Evolutionary conservation across 768 basidiomycete genomes (phyloP), one percentile per base, ranked within the genome.

Genomic region (Tricholoma sp.): DNA sequence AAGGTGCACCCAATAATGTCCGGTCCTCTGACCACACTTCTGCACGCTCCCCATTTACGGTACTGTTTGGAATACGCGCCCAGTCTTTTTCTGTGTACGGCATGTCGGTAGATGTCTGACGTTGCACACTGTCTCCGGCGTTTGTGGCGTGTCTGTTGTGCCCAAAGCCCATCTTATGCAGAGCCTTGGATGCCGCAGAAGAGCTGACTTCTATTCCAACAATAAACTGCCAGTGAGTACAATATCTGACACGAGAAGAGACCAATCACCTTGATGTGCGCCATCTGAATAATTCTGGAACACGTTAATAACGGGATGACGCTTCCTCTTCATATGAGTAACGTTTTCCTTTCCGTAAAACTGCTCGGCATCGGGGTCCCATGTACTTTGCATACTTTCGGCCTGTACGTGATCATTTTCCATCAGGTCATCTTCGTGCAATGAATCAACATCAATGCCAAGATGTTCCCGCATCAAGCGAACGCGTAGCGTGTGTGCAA

Each of bases 401-500:
- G 76, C 65, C 53, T 77, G 76, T 7, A 77, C 67, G 12, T 86
- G 80, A 6, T 83, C 77, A 18, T 74, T 69, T 1, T 75, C 70
- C 78, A 80, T 82, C 17, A 86, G 70, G 52, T 90, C 85, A 52
- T 89, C 89, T 61, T 94, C 89, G 44, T 83, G 81, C 63, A 97
- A 75, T 2, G 84, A 80, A 66, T 99, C 97, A 31, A 98, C 94
- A 67, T 99, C 94, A 55, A 98, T 79, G 2, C 97, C 97, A 57
- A 97, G 77, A 67, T 99, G 97, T 66, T 99, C 97, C 60, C 90
- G 81, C 97, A 99, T 99, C 58, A 99, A 76, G 15, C 96, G 85
- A 47, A 98, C 80, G 6, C 97, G 88, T 10, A 99, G 79, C 3
- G 90, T 89, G 70, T 99, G 97, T 2, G 96, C 94, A 70, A 97